These are phyloP conservation scores for Rubroboletus satanas DNA, from an alignment of 768 basidiomycete genomes.

Conservation along the genomic window DNA sequence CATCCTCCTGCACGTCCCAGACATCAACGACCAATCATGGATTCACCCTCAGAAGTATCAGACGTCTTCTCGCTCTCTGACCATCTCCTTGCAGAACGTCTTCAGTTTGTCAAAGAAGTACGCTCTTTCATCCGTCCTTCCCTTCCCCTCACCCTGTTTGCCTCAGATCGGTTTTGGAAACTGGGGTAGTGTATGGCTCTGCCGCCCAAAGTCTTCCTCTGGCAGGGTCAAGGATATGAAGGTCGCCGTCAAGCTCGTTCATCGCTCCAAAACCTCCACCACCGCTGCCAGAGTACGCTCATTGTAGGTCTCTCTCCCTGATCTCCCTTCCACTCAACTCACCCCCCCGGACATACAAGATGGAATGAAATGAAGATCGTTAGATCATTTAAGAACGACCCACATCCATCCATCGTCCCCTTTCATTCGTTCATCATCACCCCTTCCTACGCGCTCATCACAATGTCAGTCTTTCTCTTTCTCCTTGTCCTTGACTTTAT, in stretches of 20 bases:
- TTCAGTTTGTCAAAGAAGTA: constrained; percentile 76
- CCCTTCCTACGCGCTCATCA: constrained; percentile 83
- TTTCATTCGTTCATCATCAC: constrained; percentile 95
- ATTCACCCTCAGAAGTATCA: constrained; percentile 25
- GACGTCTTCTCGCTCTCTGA: constrained; percentile 78
- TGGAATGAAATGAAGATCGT: constrained; percentile 99
- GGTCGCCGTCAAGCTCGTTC: constrained; percentile 92
- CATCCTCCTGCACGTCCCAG: background rate
- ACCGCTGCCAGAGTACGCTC: constrained; percentile 88
- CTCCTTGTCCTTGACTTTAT: background rate
- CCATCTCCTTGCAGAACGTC: constrained; percentile 61
- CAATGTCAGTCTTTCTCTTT: constrained; percentile 62
- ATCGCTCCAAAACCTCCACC: constrained; percentile 73
- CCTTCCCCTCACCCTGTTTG: constrained; percentile 2
- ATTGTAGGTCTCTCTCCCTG: constrained; percentile 48
- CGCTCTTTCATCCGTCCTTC: constrained; percentile 1
- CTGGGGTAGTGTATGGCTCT: constrained; percentile 91
- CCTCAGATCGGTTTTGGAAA: constrained; percentile 85
- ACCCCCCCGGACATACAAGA: constrained; percentile 36
- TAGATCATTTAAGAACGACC: constrained; percentile 73
- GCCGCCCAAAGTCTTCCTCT: constrained; percentile 52
- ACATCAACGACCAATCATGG: constrained; percentile 16
- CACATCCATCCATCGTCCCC: constrained; percentile 87
- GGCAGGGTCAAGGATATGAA: constrained; percentile 45
- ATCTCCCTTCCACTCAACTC: background rate